Percentiles rank a stretch among this genome's conserved stretches.
These are phyloP conservation scores for Delphinella strobiligena DNA, from an alignment of 2,329 filamentous ascomycete species.

Conservation along the genomic window DNA sequence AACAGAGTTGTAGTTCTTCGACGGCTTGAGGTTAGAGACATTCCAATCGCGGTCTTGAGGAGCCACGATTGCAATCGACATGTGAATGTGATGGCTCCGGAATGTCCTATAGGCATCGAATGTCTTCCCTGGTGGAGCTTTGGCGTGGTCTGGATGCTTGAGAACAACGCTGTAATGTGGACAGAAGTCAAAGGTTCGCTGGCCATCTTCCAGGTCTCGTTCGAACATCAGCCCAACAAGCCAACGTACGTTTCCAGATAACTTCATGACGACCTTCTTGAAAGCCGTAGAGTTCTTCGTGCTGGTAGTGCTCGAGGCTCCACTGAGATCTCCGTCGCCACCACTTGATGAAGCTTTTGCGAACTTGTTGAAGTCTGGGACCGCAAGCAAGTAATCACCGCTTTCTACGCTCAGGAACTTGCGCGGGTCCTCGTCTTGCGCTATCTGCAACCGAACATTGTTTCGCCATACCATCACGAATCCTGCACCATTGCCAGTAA, in stretches of 20 bases:
- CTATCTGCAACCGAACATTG: slow-evolving; percentile 78
- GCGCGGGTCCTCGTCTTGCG: slow-evolving; percentile 74
- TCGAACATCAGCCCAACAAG: slow-evolving; percentile 87
- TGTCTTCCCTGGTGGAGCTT: slow-evolving; percentile 36
- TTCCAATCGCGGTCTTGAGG: slow-evolving; percentile 82
- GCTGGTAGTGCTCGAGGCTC: slow-evolving; percentile 45
- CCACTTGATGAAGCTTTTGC: slow-evolving; percentile 59
- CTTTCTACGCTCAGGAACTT: slow-evolving; percentile 94
- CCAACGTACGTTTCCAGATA: slow-evolving; percentile 93
- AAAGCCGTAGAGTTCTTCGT: slow-evolving; percentile 70
- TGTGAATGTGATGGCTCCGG: slow-evolving; percentile 88
- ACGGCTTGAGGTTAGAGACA: slow-evolving; percentile 59
- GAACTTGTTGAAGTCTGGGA: slow-evolving; percentile 86
- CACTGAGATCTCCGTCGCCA: slow-evolving; percentile 42
- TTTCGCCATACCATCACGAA: slow-evolving; percentile 99
- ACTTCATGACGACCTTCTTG: slow-evolving; percentile 98
- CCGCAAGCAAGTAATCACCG: slow-evolving; percentile 84
- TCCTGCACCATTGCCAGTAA: slow-evolving; percentile 85
- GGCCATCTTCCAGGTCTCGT: slow-evolving; percentile 58
- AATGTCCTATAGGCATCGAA: slow-evolving; percentile 98
- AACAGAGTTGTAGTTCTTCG: slow-evolving; percentile 89
- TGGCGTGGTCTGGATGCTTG: slow-evolving; percentile 65
- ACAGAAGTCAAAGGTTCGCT: slow-evolving; percentile 74
- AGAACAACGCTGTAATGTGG: slow-evolving; percentile 87
- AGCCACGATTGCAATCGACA: slow-evolving; percentile 83